These are phyloP conservation scores for Pseudognaphalium luteoalbum DNA, from an alignment of 129 eudicot genomes.

Conservation along the genomic window DNA sequence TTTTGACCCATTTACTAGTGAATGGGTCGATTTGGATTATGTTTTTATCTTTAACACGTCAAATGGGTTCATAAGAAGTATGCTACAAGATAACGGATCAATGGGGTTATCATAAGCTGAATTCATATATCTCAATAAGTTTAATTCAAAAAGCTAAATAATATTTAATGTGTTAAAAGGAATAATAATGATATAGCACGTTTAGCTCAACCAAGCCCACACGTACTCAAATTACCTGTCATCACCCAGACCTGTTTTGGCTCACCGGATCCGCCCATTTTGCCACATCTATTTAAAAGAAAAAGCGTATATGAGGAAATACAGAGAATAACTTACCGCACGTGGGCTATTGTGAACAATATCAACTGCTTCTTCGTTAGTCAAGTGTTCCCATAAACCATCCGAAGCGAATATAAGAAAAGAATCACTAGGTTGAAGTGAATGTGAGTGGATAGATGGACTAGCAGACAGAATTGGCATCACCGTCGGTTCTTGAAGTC, in stretches of 20 bases:
- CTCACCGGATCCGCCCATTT: background rate
- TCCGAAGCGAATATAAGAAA: conserved; percentile 73
- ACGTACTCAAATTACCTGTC: background rate
- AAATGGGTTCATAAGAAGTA: background rate
- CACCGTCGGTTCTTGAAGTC: conserved; percentile 51
- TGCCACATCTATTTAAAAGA: background rate
- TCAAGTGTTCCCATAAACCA: conserved; percentile 74
- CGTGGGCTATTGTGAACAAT: conserved; percentile 59
- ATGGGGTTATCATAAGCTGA: background rate
- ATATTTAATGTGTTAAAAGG: background rate
- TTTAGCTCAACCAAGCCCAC: background rate
- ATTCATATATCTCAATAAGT: background rate
- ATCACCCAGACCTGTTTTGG: background rate
- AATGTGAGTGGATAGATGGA: conserved; percentile 54
- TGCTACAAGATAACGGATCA: background rate
- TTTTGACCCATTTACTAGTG: background rate
- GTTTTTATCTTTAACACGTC: background rate
- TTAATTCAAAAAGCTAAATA: background rate
- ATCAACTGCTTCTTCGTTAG: conserved; percentile 63
- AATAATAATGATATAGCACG: background rate
- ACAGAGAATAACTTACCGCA: conserved; percentile 36
- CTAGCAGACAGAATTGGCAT: conserved; percentile 61
- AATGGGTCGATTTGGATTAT: conserved; percentile 1
- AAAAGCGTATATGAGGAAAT: background rate
- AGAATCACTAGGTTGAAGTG: conserved; percentile 51